Base-by-base conservation (phyloP, 2,329 filamentous ascomycete genomes). In the Lomentospora prolificans region DNA sequence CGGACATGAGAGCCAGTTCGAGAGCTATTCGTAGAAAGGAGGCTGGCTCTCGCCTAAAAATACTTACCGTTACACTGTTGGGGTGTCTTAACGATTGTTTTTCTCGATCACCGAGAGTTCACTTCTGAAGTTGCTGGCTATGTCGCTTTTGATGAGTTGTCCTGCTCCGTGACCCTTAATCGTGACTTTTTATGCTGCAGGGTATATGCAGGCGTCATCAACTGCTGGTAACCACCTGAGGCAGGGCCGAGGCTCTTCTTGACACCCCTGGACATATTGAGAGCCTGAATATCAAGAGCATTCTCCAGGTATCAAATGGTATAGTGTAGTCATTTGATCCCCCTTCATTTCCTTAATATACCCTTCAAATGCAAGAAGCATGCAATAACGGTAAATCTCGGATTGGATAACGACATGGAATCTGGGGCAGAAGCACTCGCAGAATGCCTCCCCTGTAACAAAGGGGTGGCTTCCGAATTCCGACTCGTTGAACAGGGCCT, bases 81-180 rank as follows among this genome's bases (percentile, higher is more conserved):
- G n/a, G n/a, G n/a, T n/a, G n/a, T n/a, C n/a, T n/a, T n/a, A n/a
- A n/a, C n/a, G n/a, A n/a, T n/a, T n/a, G n/a, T n/a, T n/a, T n/a
- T n/a, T n/a, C n/a, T n/a, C n/a, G n/a, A n/a, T n/a, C n/a, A n/a
- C n/a, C n/a, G n/a, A n/a, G n/a, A n/a, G n/a, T n/a, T n/a, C n/a
- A n/a, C n/a, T n/a, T n/a, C n/a, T n/a, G n/a, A n/a, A n/a, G n/a
- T n/a, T n/a, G n/a, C n/a, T n/a, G n/a, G n/a, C n/a, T n/a, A 12
- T 12, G 30, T 33, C 12, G 30, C 12, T 33, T 12, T 6, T 12
- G 44, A 48, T 27, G 44, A 22, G 44, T 12, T 48, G 44, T 48
- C 44, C 41, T 48, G 44, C 44, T 48, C 44, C 44, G 44, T 48
- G 44, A 48, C 44, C 44, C 44, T 48, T 25, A 22, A 48, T 25